These are phyloP conservation scores for Dothiorella sarmentorum DNA, from an alignment of 2,329 filamentous ascomycete species.

Conservation along the genomic window DNA sequence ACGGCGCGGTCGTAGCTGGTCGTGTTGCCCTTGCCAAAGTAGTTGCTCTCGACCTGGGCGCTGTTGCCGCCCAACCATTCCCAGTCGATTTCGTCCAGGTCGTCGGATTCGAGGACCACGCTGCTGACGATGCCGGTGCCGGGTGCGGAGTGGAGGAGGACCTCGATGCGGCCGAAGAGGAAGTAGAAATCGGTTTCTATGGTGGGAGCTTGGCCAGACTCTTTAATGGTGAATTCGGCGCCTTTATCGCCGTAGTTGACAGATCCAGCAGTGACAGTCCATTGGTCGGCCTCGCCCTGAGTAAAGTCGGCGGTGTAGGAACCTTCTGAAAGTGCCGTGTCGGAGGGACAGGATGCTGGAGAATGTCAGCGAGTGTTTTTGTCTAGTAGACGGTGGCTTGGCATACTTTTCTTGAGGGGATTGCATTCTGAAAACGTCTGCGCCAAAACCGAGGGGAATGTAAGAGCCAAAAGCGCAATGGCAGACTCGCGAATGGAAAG, in stretches of 20 bases:
- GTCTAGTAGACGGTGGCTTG: neutral
- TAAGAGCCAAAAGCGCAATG: neutral
- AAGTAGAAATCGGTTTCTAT: slow-evolving; percentile 74
- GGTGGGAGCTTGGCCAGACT: slow-evolving; percentile 50
- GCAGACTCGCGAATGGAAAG: neutral
- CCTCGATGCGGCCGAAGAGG: slow-evolving; percentile 72
- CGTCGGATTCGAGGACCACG: slow-evolving; percentile 74
- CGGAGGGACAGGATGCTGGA: slow-evolving; percentile 28
- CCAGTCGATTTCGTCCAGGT: slow-evolving; percentile 78
- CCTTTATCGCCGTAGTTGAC: slow-evolving; percentile 40
- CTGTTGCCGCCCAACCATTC: slow-evolving; percentile 67
- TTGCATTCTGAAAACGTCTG: slow-evolving; percentile 38
- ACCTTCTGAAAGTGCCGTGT: slow-evolving; percentile 30
- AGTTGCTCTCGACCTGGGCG: slow-evolving; percentile 63
- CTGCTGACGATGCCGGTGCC: slow-evolving; percentile 71
- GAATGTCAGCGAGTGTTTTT: slow-evolving; percentile 20
- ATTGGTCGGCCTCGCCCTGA: slow-evolving; percentile 24
- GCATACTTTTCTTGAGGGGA: slow-evolving; percentile 22
- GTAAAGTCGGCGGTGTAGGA: slow-evolving; percentile 35
- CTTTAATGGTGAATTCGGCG: slow-evolving; percentile 42
- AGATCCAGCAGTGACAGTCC: slow-evolving; percentile 21
- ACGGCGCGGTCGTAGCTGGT: slow-evolving; percentile 62
- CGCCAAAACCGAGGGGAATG: slow-evolving; percentile 19
- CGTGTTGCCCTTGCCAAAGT: slow-evolving; percentile 67
- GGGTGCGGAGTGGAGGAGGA: slow-evolving; percentile 66